Evolutionary conservation across 176 grass and related monocot species (phyloP), one percentile per base, ranked within the genome.

Genomic region (Melocanna baccifera): DNA sequence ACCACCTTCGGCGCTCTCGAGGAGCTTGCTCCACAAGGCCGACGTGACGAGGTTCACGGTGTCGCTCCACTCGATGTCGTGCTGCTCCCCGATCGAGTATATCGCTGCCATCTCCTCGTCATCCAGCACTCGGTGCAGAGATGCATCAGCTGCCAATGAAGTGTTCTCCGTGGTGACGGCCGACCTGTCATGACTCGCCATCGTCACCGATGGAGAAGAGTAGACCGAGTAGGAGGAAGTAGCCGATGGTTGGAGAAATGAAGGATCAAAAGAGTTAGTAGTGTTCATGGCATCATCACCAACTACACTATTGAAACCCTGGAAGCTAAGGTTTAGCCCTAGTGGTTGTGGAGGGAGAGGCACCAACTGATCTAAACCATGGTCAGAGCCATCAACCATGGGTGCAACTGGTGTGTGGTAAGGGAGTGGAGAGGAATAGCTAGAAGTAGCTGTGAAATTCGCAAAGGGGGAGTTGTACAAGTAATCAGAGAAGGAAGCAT

Each of bases 61-160:
- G 25, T 99, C 96, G 34, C 88, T 96, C 96, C 91, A 99, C 81
- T 99, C 93, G 55, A 99, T 94, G 48, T 96, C 86, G 51, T 99
- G 91, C 46, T 86, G 91, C 88, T 95, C 87, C 29, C 91, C 91
- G 12, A 96, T 93, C 2, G 83, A 94, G 71, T 83, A 89, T 71
- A 96, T 94, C 6, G 89, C 86, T 0, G 93, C 93, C 81, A 99
- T 99, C 82, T 98, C 93, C 47, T 95, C 83, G 6, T 94, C 91
- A 8, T 94, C 93, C 62, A 95, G 91, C 81, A 88, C 64, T 0
- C 91, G 91, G 86, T 99, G 93, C 40, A 99, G 80, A 0, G 86
- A 77, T 11, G 81, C 42, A 59, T 62, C 75, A 43, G 48, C 41
- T 32, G 30, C 69, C 59, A 80, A 12, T 4, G 83, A 90, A 64